These are phyloP conservation scores for Boletus rubescentipes DNA, from an alignment of 768 basidiomycete genomes.

Conservation along the genomic window DNA sequence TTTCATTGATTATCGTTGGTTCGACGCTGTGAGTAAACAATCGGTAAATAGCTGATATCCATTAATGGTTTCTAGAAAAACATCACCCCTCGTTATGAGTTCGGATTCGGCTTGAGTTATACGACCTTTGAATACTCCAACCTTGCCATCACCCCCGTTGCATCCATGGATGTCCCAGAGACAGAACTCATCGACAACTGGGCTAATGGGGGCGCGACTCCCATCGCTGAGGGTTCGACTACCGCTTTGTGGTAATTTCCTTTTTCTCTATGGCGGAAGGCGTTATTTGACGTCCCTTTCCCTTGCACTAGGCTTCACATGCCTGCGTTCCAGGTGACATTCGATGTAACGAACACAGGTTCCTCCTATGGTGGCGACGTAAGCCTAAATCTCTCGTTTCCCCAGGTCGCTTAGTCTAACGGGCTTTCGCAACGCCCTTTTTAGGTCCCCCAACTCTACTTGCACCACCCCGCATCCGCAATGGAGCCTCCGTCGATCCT, in stretches of 20 bases:
- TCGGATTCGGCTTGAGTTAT: slow-evolving; percentile 89
- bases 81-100: slow-evolving; percentile 81
- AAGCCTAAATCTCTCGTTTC: slow-evolving; percentile 14
- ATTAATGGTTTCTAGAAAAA: slow-evolving; percentile 42
- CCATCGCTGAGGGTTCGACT: slow-evolving; percentile 56
- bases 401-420: not conserved
- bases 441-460: slow-evolving; percentile 73
- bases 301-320: slow-evolving; percentile 57
- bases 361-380: slow-evolving; percentile 63
- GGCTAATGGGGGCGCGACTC: slow-evolving; percentile 57
- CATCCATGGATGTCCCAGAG: slow-evolving; percentile 31
- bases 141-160: slow-evolving; percentile 48
- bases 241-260: slow-evolving; percentile 56
- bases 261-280: not conserved
- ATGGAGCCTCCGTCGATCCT: slow-evolving; percentile 72
- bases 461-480: slow-evolving; percentile 61
- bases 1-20: slow-evolving; percentile 71
- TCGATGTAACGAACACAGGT: slow-evolving; percentile 68
- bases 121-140: slow-evolving; percentile 73
- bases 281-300: not conserved
- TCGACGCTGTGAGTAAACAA: slow-evolving; percentile 56
- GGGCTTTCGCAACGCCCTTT: not conserved
- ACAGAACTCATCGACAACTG: slow-evolving; percentile 44
- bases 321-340: slow-evolving; percentile 61
- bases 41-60: not conserved